Evolutionary conservation across 768 basidiomycete genomes (phyloP), one percentile per base, ranked within the genome.

Genomic region (Lactarius evosmus): DNA sequence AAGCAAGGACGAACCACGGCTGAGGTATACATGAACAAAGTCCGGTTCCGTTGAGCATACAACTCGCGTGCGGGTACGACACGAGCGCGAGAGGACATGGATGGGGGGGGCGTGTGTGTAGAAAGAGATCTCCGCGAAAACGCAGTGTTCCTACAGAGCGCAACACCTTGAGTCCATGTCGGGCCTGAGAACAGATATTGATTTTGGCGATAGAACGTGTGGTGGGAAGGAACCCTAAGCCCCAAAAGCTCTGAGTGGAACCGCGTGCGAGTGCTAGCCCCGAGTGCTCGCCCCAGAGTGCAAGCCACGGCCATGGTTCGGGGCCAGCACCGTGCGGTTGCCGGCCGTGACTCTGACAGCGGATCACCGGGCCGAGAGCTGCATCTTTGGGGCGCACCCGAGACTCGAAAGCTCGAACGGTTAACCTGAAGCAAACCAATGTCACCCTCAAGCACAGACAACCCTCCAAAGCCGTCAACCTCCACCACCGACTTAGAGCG

Each of bases 11-110:
- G 61, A 78, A 94, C 89, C 60, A 89, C 85, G 3, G 94, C 91
- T 27, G 89, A 82, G 19, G 85, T 84, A 74, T 95, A 96, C 87
- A 95, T 88, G 63, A 93, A 77, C 66, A 95, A 75, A 49, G 84
- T 85, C 41, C 87, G 82, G 70, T 95, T 95, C 70, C 79, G 75
- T 70, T 83, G 77, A 3, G 79, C 81, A 72, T 85, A 82, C 44
- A 84, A 63, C 40, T 75, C 72, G 58, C 75, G 73, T 49, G 81
- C 74, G 6, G 75, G 73, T 55, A 74, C 71, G 38, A 72, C 51
- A 65, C 74, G 63, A 36, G 74, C 49, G 46, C 64, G 58, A 11
- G 65, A 54, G 36, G 69, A 58, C 22, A 61, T 36, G 19, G 61
- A 60, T 7, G 58, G 53, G 33, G 61, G 51, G 19, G 33, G 4